Base-by-base conservation (phyloP, 257 asterid genomes). In the Solanum tacnaense region DNA sequence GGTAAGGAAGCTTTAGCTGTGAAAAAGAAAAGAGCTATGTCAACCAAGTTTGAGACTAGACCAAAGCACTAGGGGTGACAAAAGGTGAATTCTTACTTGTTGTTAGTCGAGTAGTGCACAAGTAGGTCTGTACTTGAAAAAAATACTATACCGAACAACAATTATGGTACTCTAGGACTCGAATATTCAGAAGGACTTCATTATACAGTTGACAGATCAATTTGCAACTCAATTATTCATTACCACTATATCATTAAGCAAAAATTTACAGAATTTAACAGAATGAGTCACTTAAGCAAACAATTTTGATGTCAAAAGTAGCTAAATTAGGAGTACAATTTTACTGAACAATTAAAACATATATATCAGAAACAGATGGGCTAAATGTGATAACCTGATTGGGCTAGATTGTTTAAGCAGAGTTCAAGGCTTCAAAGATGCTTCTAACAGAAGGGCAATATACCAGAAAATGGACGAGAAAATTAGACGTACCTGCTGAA, bases 1-100 rank as follows among this genome's bases (percentile, higher is more conserved):
- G 98, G 91, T 94, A 93, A 5, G 98, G 98, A 89, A 97, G 89
- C 67, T 93, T 93, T 86, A 96, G 93, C 98, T 96, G 98, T 72
- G 78, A 92, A 86, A 20, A 38, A n/a, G 81, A 8, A 68, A 68
- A 38, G 39, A 36, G 6, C 7, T 49, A 44, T 2, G 38, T 44
- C 49, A 27, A 9, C 9, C 38, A 49, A 49, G 3, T 49, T 79
- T 44, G 67, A 27, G 15, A 79, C 56, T 62, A 23, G 71, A 62
- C 6, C 6, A 62, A 62, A 62, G 31, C 71, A 62, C 31, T n/a
- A 62, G 71, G 71, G 31, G 31, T 4, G 9, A 21, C 27, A 58
- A 58, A 3, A 58, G 67, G 13, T 9, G 71, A 62, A 23, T 62
- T 62, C 3, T 60, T 23, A 60, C 27, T 9, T 21, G 1, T 12